These are phyloP conservation scores for Populus tomentosa DNA, from an alignment of 441 rosid genomes.

Conservation along the genomic window DNA sequence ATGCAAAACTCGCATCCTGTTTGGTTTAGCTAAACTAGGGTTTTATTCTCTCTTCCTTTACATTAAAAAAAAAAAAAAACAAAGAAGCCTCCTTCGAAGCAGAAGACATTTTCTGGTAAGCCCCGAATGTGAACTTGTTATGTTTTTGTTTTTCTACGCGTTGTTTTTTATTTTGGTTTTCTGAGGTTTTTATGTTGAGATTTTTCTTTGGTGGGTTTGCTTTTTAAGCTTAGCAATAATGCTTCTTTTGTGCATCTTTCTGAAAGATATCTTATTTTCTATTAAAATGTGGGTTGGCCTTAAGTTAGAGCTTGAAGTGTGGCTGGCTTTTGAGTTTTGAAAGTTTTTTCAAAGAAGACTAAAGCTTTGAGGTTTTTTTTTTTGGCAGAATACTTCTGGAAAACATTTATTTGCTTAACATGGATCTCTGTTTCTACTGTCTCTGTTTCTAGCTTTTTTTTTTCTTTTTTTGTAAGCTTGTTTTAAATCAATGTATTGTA, in stretches of 20 bases:
- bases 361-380: not conserved
- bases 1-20: not conserved
- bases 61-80: not conserved
- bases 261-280: not conserved
- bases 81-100: not conserved
- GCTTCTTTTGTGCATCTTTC: constrained; percentile 2
- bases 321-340: not conserved
- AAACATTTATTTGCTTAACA: not conserved
- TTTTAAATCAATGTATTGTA: not conserved
- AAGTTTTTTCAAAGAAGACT: not conserved
- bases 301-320: constrained; percentile 1
- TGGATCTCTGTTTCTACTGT: constrained; percentile 14
- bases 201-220: not conserved
- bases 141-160: not conserved
- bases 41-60: not conserved
- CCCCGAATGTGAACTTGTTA: not conserved
- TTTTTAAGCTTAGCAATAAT: not conserved
- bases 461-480: not conserved
- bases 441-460: not conserved
- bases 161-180: not conserved
- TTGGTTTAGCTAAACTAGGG: constrained; percentile 10
- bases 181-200: not conserved
- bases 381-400: not conserved
- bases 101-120: constrained; percentile 5
- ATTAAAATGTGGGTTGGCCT: constrained; percentile 10